Evolutionary conservation across 192 early-diverging fungal genomes (phyloP), one percentile per base, ranked within the genome.

Genomic region (Backusella australiensis): DNA sequence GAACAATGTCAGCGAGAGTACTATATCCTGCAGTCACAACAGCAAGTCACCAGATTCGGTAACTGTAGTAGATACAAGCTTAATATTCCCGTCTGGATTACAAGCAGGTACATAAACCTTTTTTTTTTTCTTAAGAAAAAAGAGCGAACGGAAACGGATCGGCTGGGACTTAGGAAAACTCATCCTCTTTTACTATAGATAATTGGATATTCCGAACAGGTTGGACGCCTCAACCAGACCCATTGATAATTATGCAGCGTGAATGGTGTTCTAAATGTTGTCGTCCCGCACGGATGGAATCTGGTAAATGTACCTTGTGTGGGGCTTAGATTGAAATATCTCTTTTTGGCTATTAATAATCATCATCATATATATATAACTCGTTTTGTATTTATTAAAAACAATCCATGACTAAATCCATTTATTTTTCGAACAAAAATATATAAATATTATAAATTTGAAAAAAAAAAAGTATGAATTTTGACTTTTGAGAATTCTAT

Each of bases 141-240:
- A 36, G 9, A 8, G n/a, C n/a, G 35, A 38, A 19, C 17, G 15
- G 14, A 15, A 36, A 68, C 67, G 34, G 67, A 68, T 35, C 67
- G 34, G 49, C n/a, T 53, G n/a, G 4, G 15, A 53, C 17, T 21
- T 53, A 12, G 49, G 17, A 68, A 68, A 68, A 15, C 34, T n/a
- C 4, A 34, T 38, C 7, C 8, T 19, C 38, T 32, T 32, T 32
- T 68, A 68, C 14, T 36, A n/a, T 36, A 69, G 35, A 69, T 38
- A 9, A 26, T 36, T 69, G 67, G 67, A 69, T 69, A 36, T 69
- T 69, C 11, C 34, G 67, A 69, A 69, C 67, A 36, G 67, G 67
- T 69, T 69, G 67, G 67, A 69, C 67, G 36, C 67, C 67, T 69
- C 67, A 69, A 21, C 67, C 67, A 21, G 67, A 69, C 35, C 34